Percentiles rank a stretch among this genome's conserved stretches.
These are phyloP conservation scores for Chlorella ohadii DNA, from an alignment of 139 green algal genomes.

Conservation along the genomic window DNA sequence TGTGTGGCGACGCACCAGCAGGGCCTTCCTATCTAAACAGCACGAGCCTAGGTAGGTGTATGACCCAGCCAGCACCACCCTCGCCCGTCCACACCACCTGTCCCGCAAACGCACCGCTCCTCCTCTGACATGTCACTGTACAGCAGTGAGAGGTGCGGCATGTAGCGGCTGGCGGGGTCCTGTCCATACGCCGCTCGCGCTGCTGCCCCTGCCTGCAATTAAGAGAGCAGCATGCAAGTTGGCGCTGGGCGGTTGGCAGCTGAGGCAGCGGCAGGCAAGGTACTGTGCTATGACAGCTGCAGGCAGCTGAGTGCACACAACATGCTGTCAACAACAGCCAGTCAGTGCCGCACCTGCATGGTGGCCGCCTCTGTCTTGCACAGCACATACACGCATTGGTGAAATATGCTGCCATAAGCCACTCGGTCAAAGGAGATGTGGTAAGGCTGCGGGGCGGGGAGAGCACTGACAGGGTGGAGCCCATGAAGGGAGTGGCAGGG, in stretches of 20 bases:
- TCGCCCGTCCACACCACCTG: too few relatives aligned
- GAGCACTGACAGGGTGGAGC: too few relatives aligned
- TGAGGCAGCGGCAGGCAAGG: too few relatives aligned
- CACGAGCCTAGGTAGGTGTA: too few relatives aligned
- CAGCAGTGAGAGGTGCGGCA: slow-evolving; percentile 59
- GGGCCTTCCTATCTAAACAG: too few relatives aligned
- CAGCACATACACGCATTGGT: slow-evolving; percentile 58
- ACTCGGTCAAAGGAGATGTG: slow-evolving; percentile 37
- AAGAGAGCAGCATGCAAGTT: too few relatives aligned
- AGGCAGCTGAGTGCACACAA: too few relatives aligned
- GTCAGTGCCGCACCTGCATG: slow-evolving; percentile 13
- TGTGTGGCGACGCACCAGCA: too few relatives aligned
- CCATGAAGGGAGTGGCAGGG: background rate
- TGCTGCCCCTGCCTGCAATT: background rate
- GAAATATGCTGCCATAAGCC: slow-evolving; percentile 30
- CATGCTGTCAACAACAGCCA: too few relatives aligned
- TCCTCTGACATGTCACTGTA: slow-evolving; percentile 44
- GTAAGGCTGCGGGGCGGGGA: slow-evolving; percentile 22
- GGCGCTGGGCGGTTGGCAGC: too few relatives aligned
- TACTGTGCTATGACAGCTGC: too few relatives aligned
- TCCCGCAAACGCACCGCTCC: slow-evolving; percentile 28
- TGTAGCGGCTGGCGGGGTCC: slow-evolving; percentile 39
- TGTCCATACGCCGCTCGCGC: slow-evolving; percentile 16
- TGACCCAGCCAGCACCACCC: background rate
- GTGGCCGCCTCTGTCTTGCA: background rate